These are phyloP conservation scores for Waltergamsia citrina DNA, from an alignment of 2,329 filamentous ascomycete genomes.

Conservation along the genomic window DNA sequence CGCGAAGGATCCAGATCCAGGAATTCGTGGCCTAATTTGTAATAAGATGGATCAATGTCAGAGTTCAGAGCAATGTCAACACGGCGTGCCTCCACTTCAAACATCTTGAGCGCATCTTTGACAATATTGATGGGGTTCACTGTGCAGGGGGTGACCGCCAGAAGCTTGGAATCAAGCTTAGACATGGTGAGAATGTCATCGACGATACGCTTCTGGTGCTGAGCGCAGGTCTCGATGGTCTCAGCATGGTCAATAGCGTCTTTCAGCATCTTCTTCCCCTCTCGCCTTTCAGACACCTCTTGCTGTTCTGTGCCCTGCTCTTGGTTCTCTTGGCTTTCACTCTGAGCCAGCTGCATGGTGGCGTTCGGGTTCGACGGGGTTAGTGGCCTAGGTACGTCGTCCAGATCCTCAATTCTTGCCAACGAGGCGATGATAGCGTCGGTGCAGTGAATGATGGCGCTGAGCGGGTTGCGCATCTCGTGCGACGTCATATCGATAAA, in stretches of 20 bases:
- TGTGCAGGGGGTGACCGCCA: slow-evolving; percentile 62
- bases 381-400: slow-evolving; percentile 12
- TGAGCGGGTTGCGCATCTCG: slow-evolving; percentile 66
- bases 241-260: slow-evolving; percentile 65
- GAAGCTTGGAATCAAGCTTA: slow-evolving; percentile 66
- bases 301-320: too few relatives aligned
- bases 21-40: slow-evolving; percentile 49
- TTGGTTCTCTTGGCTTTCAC: not conserved
- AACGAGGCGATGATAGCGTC: slow-evolving; percentile 55
- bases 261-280: slow-evolving; percentile 35
- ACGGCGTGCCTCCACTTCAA: slow-evolving; percentile 63
- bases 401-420: slow-evolving; percentile 30
- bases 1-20: slow-evolving; percentile 63
- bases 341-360: not conserved
- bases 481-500: slow-evolving; percentile 72
- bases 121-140: slow-evolving; percentile 59
- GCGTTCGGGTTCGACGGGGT: slow-evolving; percentile 11
- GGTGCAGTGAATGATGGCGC: slow-evolving; percentile 64
- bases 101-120: slow-evolving; percentile 64
- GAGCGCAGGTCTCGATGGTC: slow-evolving; percentile 68
- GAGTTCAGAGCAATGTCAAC: slow-evolving; percentile 60
- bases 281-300: slow-evolving; percentile 9
- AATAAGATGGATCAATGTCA: slow-evolving; percentile 52
- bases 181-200: slow-evolving; percentile 66
- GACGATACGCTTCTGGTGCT: slow-evolving; percentile 74